Conservation (phyloP, 192 early-diverging fungal species). For the Dissophora ornata region DNA sequence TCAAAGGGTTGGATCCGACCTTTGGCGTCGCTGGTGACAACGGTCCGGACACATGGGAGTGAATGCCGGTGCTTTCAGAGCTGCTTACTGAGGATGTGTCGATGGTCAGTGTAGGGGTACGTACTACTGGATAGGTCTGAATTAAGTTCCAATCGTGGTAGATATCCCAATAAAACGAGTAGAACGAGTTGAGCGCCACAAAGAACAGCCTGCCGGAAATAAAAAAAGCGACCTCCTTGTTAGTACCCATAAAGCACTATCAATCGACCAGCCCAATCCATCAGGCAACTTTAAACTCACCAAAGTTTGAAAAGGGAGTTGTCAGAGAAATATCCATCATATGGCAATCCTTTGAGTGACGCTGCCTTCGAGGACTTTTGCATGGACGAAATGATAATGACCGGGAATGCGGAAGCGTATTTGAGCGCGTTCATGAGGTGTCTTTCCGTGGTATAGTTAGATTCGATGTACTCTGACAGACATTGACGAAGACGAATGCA, state of each 20-base stretch:
- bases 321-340: conserved; percentile 43
- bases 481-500: conserved; percentile 85
- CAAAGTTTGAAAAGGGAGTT: conserved; percentile 45
- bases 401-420: conserved; percentile 87
- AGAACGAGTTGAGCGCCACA: conserved; percentile 89
- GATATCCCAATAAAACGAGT: conserved; percentile 97
- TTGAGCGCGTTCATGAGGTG: conserved; percentile 94
- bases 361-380: conserved; percentile 57
- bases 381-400: conserved; percentile 68
- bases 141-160: conserved; percentile 89
- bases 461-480: conserved; percentile 74
- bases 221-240: neutral
- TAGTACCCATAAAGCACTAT: no score
- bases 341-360: conserved; percentile 20
- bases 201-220: conserved; percentile 62
- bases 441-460: conserved; percentile 62
- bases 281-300: no score
- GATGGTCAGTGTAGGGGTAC: conserved; percentile 30
- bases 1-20: conserved; percentile 8
- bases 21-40: conserved; percentile 14
- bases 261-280: no score
- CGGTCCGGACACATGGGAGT: conserved; percentile 14
- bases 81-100: conserved; percentile 9
- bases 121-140: conserved; percentile 49
- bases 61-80: conserved; percentile 16